Conservation (phyloP, 2,329 filamentous ascomycete genomes). For the Fusarium armeniacum region DNA sequence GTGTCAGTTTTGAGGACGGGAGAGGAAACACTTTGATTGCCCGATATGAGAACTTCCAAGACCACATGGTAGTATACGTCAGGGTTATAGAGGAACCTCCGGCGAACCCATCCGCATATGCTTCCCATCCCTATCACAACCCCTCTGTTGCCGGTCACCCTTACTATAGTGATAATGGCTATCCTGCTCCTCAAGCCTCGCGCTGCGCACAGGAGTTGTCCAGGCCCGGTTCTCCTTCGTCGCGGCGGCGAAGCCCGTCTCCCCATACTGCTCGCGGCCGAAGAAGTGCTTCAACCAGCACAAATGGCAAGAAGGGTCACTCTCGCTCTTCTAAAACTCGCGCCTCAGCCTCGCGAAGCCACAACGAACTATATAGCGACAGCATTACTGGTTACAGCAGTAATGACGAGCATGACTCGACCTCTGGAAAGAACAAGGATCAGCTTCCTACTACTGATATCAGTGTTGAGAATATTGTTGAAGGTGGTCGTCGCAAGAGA, state of each 20-base stretch:
- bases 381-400: conserved; percentile 84
- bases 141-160: conserved; percentile 64
- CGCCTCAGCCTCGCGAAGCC: conserved; percentile 60
- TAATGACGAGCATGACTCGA: conserved; percentile 83
- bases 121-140: conserved; percentile 67
- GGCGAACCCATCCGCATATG: conserved; percentile 61
- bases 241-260: conserved; percentile 83
- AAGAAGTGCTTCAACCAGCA: conserved; percentile 80
- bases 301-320: conserved; percentile 74
- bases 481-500: conserved; percentile 93
- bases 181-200: conserved; percentile 62
- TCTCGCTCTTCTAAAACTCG: conserved; percentile 79
- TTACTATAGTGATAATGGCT: conserved; percentile 68
- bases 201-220: conserved; percentile 73
- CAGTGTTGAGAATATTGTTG: conserved; percentile 97
- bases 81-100: conserved; percentile 78
- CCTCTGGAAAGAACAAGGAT: conserved; percentile 81
- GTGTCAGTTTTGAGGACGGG: conserved; percentile 95
- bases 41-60: conserved; percentile 92
- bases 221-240: conserved; percentile 77
- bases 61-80: conserved; percentile 95
- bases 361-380: conserved; percentile 74
- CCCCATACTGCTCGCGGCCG: conserved; percentile 76
- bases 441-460: conserved; percentile 96
- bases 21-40: conserved; percentile 92